Evolutionary conservation across 352 stramenopile genomes (phyloP).

Genomic region (Phytophthora tubulina): DNA sequence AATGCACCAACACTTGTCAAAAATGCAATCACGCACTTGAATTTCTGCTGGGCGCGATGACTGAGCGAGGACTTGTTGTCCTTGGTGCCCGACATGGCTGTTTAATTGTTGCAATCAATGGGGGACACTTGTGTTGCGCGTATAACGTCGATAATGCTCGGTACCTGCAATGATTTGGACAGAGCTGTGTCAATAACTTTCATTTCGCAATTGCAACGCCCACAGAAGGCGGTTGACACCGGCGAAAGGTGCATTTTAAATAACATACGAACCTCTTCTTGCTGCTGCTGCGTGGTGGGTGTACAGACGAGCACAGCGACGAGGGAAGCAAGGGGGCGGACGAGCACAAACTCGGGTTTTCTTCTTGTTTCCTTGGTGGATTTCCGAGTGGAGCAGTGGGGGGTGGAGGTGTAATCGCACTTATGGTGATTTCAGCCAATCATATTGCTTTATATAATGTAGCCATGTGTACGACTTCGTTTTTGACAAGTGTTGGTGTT

Average conservation of each 20-base stretch:
- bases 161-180: conserved; percentile 21
- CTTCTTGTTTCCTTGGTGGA: conserved; percentile 38
- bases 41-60: conserved; percentile 89
- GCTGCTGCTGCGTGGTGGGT: background rate
- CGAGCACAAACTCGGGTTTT: conserved; percentile 20
- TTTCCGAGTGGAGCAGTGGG: conserved; percentile 24
- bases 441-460: background rate
- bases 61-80: conserved; percentile 90
- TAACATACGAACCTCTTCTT: conserved; percentile 30
- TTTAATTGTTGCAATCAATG: conserved; percentile 21
- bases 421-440: conserved; percentile 12
- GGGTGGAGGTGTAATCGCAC: conserved; percentile 16
- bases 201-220: conserved; percentile 4
- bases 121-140: conserved; percentile 10
- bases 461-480: too few species aligned
- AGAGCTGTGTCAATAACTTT: conserved; percentile 20
- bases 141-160: background rate
- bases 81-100: conserved; percentile 73
- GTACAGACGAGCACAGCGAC: background rate
- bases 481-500: background rate
- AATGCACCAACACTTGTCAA: conserved; percentile 2
- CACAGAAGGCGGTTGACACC: background rate
- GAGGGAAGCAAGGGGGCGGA: conserved; percentile 19
- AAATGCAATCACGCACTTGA: conserved; percentile 67
- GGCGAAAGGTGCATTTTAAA: background rate